Base-by-base conservation (phyloP, 495 filamentous ascomycete species). In the Penicillium malachiteum region DNA sequence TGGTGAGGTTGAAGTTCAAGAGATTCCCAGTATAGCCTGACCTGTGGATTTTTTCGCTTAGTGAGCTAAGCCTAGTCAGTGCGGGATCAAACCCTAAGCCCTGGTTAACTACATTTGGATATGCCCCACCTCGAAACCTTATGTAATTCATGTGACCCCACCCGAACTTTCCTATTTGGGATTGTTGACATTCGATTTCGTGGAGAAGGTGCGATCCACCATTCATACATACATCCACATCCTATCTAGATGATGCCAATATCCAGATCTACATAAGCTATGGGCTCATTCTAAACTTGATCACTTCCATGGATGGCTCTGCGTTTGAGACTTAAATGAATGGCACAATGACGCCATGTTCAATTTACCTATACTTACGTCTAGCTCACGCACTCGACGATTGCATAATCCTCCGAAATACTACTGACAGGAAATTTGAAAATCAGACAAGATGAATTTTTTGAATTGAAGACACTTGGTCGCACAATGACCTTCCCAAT, bases 31-130 rank as follows among this genome's bases (percentile, higher is more conserved):
- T 68, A 53, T 48, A 52, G 72, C 53, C 45, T 63, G 59, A 56
- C 45, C 58, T 62, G 72, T 74, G 70, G 72, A 76, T 74, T 74
- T 77, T 77, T 74, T 78, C 71, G 75, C 73, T 76, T 72, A 73
- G 60, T 72, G 65, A 66, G 66, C 41, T 52, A 42, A 64, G 63
- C 43, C 43, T 14, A 41, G 43, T 46, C 26, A 46, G 70, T 52
- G 54, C 41, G 58, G 48, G 47, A 39, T 3, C 33, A 53, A 69
- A 60, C 72, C 73, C 75, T 75, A 71, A 71, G 64, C 74, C 73
- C 70, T 76, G 38, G 16, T 50, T 63, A 32, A 30, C 65, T 54
- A 14, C 3, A 58, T 71, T 55, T 18, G 60, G 64, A 17, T 6
- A 52, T 57, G 54, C 17, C 42, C 32, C 37, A 7, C 38, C 39